Percentiles rank a stretch among this genome's conserved stretches.
Evolutionary conservation across 441 rosid species (phyloP).

Genomic region (Gossypium davidsonii): DNA sequence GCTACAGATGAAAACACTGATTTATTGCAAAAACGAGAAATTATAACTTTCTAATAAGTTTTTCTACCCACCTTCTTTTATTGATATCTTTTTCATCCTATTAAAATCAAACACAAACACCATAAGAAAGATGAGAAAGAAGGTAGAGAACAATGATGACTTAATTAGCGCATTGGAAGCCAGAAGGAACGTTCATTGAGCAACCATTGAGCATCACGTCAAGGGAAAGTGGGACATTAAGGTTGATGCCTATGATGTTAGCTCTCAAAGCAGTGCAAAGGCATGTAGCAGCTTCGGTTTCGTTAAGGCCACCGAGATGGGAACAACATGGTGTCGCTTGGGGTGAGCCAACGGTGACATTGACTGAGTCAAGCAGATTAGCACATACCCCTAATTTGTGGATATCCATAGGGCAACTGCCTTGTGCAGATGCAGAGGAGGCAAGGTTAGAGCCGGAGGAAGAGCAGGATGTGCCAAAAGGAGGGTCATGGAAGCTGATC

Average conservation of each 20-base stretch:
- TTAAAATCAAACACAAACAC: not conserved
- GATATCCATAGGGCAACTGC: slow-evolving; percentile 46
- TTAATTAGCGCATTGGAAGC: slow-evolving; percentile 41
- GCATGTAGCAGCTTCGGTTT: slow-evolving; percentile 58
- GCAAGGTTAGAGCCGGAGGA: slow-evolving; percentile 8
- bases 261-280: slow-evolving; percentile 59
- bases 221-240: slow-evolving; percentile 41
- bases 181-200: slow-evolving; percentile 42
- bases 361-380: slow-evolving; percentile 38
- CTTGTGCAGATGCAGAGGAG: slow-evolving; percentile 1
- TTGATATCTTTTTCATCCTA: too few relatives aligned
- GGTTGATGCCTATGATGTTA: slow-evolving; percentile 38
- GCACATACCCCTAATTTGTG: slow-evolving; percentile 55
- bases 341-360: slow-evolving; percentile 39
- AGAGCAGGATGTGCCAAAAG: slow-evolving; percentile 20
- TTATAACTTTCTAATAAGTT: not conserved
- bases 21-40: not conserved
- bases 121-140: not conserved
- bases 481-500: slow-evolving; percentile 46
- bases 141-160: not conserved
- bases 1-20: not conserved
- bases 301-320: slow-evolving; percentile 46
- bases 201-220: slow-evolving; percentile 53
- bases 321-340: slow-evolving; percentile 55
- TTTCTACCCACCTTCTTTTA: too few relatives aligned